Evolutionary conservation across 306 rosid genomes (phyloP).

Genomic region (Rosa chinensis): DNA sequence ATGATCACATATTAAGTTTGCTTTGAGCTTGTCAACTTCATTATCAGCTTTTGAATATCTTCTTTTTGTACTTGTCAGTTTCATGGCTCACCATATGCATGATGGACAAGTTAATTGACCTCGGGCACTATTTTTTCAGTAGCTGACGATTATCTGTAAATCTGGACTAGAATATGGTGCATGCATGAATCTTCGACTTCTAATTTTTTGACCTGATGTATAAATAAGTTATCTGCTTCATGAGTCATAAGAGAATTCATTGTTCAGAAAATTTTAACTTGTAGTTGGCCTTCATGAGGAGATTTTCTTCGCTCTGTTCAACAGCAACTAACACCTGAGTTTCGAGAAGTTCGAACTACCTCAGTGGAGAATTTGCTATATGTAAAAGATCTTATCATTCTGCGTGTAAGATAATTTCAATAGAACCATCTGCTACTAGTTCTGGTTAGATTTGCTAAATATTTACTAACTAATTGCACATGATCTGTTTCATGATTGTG

Average conservation of each 20-base stretch:
- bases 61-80: too few relatives aligned
- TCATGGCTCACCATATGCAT: too few relatives aligned
- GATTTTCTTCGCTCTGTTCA: conserved; percentile 91
- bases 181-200: neutral
- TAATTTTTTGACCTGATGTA: neutral
- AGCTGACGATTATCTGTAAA: neutral
- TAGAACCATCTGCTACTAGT: conserved; percentile 12
- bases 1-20: too few relatives aligned
- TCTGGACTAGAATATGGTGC: conserved; percentile 2
- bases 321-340: conserved; percentile 93
- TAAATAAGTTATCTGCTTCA: neutral
- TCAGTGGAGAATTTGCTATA: conserved; percentile 93
- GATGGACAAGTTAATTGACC: too few relatives aligned
- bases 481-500: conserved; percentile 24
- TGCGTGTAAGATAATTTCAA: conserved; percentile 53
- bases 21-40: too few relatives aligned
- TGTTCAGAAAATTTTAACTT: neutral
- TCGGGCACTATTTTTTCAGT: neutral
- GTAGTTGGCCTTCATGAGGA: conserved; percentile 13
- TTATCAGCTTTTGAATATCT: too few relatives aligned
- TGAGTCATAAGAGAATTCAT: neutral
- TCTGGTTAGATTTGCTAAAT: neutral
- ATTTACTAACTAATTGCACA: conserved; percentile 27
- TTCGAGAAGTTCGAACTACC: conserved; percentile 89
- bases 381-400: conserved; percentile 96